These are phyloP conservation scores for Populus hybrid DNA, from an alignment of 441 rosid species.

Conservation along the genomic window DNA sequence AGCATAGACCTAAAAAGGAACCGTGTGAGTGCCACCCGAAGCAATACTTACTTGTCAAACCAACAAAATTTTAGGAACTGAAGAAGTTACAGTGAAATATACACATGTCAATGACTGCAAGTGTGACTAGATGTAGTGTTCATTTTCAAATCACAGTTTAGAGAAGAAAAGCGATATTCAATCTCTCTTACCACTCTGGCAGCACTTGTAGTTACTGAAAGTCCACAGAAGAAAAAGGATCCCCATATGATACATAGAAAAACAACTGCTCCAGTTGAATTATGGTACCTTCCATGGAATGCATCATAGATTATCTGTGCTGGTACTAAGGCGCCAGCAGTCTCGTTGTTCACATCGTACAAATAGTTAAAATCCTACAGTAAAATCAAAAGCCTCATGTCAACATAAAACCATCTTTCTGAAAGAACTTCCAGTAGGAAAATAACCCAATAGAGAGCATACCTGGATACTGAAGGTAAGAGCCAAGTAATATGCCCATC, in stretches of 20 bases:
- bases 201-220: conserved; percentile 54
- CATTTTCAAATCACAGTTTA: background rate
- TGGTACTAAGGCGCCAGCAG: conserved; percentile 51
- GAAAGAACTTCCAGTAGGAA: too few relatives aligned
- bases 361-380: conserved; percentile 42
- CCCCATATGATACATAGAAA: conserved; percentile 59
- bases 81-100: background rate
- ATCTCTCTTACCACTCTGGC: conserved; percentile 50
- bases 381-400: background rate
- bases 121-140: background rate
- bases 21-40: background rate
- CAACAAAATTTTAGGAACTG: background rate
- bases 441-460: background rate
- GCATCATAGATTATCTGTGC: conserved; percentile 64
- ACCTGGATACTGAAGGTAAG: conserved; percentile 64
- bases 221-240: conserved; percentile 70
- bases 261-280: conserved; percentile 48
- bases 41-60: background rate
- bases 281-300: conserved; percentile 56
- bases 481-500: conserved; percentile 60
- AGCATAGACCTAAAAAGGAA: conserved; percentile 44
- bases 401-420: background rate
- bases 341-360: conserved; percentile 51
- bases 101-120: background rate
- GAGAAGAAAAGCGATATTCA: background rate